Conservation (phyloP, 257 asterid genomes). For the Solanum medicagineum region DNA sequence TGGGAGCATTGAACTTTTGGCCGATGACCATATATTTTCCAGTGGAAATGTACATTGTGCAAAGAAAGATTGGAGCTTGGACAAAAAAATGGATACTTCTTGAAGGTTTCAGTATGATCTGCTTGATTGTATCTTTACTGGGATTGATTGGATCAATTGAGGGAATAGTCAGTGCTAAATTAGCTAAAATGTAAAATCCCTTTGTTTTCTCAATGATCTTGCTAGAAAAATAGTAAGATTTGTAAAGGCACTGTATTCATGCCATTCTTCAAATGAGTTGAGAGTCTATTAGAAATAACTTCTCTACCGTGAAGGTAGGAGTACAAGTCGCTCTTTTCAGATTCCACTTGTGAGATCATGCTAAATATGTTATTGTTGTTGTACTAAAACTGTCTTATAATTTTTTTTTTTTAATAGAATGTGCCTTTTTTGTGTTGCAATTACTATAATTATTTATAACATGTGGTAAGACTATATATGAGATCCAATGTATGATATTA, state of each 20-base stretch:
- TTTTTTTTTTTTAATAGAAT: no score
- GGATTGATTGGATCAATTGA: conserved; percentile 49
- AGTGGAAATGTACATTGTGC: conserved; percentile 52
- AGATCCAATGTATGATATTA: not conserved
- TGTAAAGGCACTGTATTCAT: not conserved
- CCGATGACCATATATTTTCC: conserved; percentile 63
- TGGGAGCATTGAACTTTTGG: conserved; percentile 62
- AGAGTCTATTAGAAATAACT: not conserved
- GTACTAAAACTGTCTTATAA: no score
- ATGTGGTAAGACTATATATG: not conserved
- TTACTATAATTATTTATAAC: no score
- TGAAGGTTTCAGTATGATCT: conserved; percentile 31
- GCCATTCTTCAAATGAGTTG: not conserved
- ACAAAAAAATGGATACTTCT: conserved; percentile 39
- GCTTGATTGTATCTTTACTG: conserved; percentile 32
- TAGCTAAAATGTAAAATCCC: not conserved
- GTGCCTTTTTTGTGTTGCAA: no score
- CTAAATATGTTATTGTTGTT: no score
- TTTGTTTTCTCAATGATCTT: not conserved
- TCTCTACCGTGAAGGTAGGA: not conserved
- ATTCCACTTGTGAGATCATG: no score
- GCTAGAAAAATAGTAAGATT: not conserved
- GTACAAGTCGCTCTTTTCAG: not conserved
- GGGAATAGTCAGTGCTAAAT: conserved; percentile 38
- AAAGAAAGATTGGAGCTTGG: conserved; percentile 44